phyloP scores from a whole-genome alignment of 306 rosid species.

The Begonia fuchsioides region DNA sequence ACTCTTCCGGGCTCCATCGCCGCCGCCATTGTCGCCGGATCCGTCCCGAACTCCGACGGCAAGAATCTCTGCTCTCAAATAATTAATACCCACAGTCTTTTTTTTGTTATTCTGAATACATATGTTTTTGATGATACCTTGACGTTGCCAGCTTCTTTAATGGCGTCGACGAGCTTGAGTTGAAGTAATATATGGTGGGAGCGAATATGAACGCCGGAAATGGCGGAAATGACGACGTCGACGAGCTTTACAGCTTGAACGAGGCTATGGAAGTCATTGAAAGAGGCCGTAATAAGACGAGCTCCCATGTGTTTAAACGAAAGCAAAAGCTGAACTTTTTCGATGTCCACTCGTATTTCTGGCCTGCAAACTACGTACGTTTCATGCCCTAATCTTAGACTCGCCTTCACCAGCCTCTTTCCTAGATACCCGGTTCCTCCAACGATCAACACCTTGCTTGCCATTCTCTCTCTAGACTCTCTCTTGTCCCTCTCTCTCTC shows the following conservation, averaged over 20 bases:
- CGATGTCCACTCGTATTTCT: conserved; percentile 62
- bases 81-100: too few relatives aligned
- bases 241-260: conserved; percentile 45
- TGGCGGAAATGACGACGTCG: conserved; percentile 54
- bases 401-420: conserved; percentile 57
- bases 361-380: conserved; percentile 45
- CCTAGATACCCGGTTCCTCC: conserved; percentile 81
- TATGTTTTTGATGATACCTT: conserved; percentile 23
- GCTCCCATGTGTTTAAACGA: conserved; percentile 52
- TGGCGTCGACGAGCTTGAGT: conserved; percentile 57
- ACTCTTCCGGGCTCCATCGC: conserved; percentile 68
- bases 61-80: conserved; percentile 36
- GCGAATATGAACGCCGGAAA: conserved; percentile 62
- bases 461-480: conserved; percentile 19
- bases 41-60: conserved; percentile 70
- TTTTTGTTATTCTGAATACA: too few relatives aligned
- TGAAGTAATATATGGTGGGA: conserved; percentile 54
- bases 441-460: conserved; percentile 45
- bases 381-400: conserved; percentile 37
- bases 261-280: conserved; percentile 32
- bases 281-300: conserved; percentile 33
- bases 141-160: conserved; percentile 52
- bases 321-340: conserved; percentile 47
- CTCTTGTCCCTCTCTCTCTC: background rate
- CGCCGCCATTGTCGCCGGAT: conserved; percentile 49